Conservation (phyloP, 177 flowering plant species). For the Vitis hybrid region DNA sequence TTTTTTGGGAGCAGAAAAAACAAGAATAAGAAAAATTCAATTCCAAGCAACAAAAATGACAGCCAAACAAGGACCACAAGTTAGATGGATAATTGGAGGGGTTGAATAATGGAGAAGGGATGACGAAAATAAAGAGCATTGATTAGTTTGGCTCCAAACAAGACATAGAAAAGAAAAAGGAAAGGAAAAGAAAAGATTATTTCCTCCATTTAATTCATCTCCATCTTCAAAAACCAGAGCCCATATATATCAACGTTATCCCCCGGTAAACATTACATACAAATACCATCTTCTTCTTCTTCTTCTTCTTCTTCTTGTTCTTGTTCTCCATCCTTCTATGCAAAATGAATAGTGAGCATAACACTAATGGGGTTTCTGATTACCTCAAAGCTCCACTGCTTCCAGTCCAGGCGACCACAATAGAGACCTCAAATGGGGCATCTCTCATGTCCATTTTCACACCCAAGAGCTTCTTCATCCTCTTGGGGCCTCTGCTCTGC, state of each 20-base stretch:
- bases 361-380: conserved; percentile 11
- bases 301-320: background rate
- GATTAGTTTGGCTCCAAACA: background rate
- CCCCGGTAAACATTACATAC: background rate
- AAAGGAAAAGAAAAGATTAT: background rate
- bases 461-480: conserved; percentile 44
- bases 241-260: too few relatives aligned
- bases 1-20: too few relatives aligned
- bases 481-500: conserved; percentile 67
- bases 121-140: background rate
- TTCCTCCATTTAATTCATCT: background rate
- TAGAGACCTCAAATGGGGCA: conserved; percentile 3
- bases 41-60: too few relatives aligned
- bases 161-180: background rate
- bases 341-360: conserved; percentile 19
- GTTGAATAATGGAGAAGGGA: too few relatives aligned
- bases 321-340: background rate
- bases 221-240: background rate
- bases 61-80: too few relatives aligned
- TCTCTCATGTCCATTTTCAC: conserved; percentile 40
- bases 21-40: too few relatives aligned
- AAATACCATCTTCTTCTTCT: background rate
- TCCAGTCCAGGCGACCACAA: conserved; percentile 30
- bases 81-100: too few relatives aligned
- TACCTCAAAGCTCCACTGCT: conserved; percentile 63